These are phyloP conservation scores for Coniochaeta prunicola DNA, from an alignment of 2,329 filamentous ascomycete genomes.

Conservation along the genomic window DNA sequence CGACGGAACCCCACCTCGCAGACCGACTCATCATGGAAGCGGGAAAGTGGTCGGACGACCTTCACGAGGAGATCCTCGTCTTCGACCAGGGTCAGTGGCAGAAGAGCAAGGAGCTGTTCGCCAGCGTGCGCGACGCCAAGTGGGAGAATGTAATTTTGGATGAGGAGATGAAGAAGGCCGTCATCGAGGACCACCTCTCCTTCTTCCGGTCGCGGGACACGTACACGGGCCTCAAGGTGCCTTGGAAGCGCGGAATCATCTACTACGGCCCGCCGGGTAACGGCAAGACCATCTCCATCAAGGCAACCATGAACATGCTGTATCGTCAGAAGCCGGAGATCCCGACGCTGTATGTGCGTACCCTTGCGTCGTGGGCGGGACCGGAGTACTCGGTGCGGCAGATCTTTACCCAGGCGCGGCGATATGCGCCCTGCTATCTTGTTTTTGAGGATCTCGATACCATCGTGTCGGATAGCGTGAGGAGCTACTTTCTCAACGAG, in stretches of 20 bases:
- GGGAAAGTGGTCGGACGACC: slow-evolving; percentile 43
- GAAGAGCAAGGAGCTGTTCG: slow-evolving; percentile 54
- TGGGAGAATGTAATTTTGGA: slow-evolving; percentile 65
- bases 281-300: slow-evolving; percentile 65
- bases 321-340: slow-evolving; percentile 44
- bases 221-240: slow-evolving; percentile 54
- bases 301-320: slow-evolving; percentile 60
- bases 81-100: slow-evolving; percentile 58
- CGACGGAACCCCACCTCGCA: slow-evolving; percentile 20
- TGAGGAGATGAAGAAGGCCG: slow-evolving; percentile 53
- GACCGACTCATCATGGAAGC: slow-evolving; percentile 49
- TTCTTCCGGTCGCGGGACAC: slow-evolving; percentile 56
- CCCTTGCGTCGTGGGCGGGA: slow-evolving; percentile 37
- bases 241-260: slow-evolving; percentile 66
- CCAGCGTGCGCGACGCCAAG: slow-evolving; percentile 43
- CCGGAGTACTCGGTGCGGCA: slow-evolving; percentile 46
- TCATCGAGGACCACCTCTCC: slow-evolving; percentile 55
- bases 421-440: slow-evolving; percentile 59
- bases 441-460: slow-evolving; percentile 68
- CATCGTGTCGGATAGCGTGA: slow-evolving; percentile 50
- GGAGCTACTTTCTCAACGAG: slow-evolving; percentile 67
- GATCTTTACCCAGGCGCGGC: slow-evolving; percentile 53
- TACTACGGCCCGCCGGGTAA: slow-evolving; percentile 59
- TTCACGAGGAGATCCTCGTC: slow-evolving; percentile 60
- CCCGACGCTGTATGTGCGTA: slow-evolving; percentile 57